Base-by-base conservation (phyloP, 768 basidiomycete genomes). In the Termitomyces sp. region DNA sequence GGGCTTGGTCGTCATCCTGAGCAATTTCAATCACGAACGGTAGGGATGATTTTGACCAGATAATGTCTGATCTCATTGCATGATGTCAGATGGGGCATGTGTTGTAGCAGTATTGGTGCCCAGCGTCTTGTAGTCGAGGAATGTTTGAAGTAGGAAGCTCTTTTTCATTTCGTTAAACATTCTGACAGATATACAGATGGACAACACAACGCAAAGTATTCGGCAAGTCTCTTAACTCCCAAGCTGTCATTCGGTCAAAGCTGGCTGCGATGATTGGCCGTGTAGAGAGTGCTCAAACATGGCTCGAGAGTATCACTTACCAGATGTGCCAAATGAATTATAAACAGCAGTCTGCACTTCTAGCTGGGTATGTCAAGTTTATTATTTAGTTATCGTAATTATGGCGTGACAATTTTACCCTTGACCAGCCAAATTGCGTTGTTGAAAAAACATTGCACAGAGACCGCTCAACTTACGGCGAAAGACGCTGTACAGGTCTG, bases 21-120 rank as follows among this genome's bases (percentile, higher is more conserved):
- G 85, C 55, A 96, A 94, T 72, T 95, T 94, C 72, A 94, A 94
- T 67, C 92, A 93, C 69, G 90, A 93, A 68, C 84, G 88, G 65
- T 91, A 82, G 26, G 57, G 2, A 42, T 7, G 19, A 30, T 5
- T 38, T 53, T 53, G 40, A 6, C n/a, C n/a, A 28, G n/a, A 11
- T 19, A 24, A 32, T 22, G 21, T 1, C 0, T 42, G 4, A 17
- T 30, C 34, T 48, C 14, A 45, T 22, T 5, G 21, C 14, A 17
- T 14, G 22, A 9, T 78, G 40, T 37, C 35, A 73, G 73, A 60
- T 90, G 87, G 88, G 83, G 81, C 35, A 87, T 88, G 83, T 78
- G 76, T 61, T 79, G 81, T 49, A 70, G 74, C 17, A 78, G 74
- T 50, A 74, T 82, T 19, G 74, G 79, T 38, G 67, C 73, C 22